Base-by-base conservation (phyloP, 192 early-diverging fungal genomes). In the Backusella australiensis region DNA sequence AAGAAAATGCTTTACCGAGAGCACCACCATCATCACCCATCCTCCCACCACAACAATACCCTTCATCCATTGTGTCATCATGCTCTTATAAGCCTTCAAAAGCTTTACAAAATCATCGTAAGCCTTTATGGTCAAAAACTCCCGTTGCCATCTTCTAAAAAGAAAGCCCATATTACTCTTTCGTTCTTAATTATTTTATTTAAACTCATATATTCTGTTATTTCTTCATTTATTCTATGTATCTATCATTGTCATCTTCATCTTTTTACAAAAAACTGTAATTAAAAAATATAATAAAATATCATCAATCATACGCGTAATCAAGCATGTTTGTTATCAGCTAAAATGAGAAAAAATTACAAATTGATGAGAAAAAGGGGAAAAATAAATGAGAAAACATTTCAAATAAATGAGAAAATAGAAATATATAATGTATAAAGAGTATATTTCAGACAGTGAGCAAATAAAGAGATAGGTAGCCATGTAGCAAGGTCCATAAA, bases 71-170 rank as follows among this genome's bases (percentile, higher is more conserved):
- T 29, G 56, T 63, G 3, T 69, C 35, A n/a, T 21, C 68, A 41
- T 69, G 35, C 6, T 35, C 68, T 23, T 69, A 69, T 39, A 35
- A 35, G 23, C 68, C 21, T 11, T 39, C 35, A 41, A 11, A 32
- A 15, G 5, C 67, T n/a, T n/a, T 19, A 9, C 7, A 35, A 38
- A 35, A 38, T 12, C 36, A 38, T 21, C 34, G 34, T 19, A 69
- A 69, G 21, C 34, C 34, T 9, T 35, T 36, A 21, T 69, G 67
- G 67, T 21, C 34, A 38, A 34, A 69, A 35, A 69, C 67, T 23
- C 67, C 67, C 17, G 67, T 69, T 38, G 67, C 68, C 36, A 69
- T 69, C 6, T 69, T 38, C 17, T 69, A 39, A 41, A 35, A 23
- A 69, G 9, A 63, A 63, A 23, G 12, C 4, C 23, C 21, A 4